Evolutionary conservation across 2,329 filamentous ascomycete genomes (phyloP).

Genomic region (Amauroascus verrucosus): DNA sequence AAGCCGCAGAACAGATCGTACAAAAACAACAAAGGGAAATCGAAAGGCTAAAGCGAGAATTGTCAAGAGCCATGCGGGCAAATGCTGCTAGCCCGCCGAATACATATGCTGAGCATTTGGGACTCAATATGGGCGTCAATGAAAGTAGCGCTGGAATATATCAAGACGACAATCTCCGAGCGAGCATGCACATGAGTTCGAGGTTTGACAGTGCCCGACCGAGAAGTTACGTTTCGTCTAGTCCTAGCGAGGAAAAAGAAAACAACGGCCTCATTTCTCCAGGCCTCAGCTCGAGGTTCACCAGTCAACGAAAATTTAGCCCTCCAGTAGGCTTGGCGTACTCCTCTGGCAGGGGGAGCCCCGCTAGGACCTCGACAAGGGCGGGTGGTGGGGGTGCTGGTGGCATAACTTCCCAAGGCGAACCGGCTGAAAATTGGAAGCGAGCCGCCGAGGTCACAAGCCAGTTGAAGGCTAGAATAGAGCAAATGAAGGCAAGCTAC

Average conservation of each 20-base stretch:
- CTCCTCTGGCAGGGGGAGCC: conserved; percentile 31
- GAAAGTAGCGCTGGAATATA: conserved; percentile 40
- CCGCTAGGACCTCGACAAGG: conserved; percentile 25
- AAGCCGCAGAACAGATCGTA: conserved; percentile 76
- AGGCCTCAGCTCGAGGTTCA: conserved; percentile 23
- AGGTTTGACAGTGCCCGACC: conserved; percentile 35
- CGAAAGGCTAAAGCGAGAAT: conserved; percentile 83
- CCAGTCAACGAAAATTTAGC: conserved; percentile 36
- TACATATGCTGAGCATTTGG: conserved; percentile 42
- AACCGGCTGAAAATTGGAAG: conserved; percentile 86
- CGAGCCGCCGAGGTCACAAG: conserved; percentile 94
- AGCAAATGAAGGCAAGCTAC: conserved; percentile 75
- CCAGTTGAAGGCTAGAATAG: conserved; percentile 91
- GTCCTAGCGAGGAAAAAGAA: conserved; percentile 66
- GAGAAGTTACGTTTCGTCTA: conserved; percentile 36
- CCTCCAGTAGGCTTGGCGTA: conserved; percentile 30
- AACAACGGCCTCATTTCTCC: conserved; percentile 50
- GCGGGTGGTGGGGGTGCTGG: conserved; percentile 18
- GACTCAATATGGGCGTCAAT: conserved; percentile 41
- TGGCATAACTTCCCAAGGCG: conserved; percentile 30
- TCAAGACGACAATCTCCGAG: conserved; percentile 28
- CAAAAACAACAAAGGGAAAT: conserved; percentile 78
- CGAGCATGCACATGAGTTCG: conserved; percentile 30
- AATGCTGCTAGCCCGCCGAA: conserved; percentile 32
- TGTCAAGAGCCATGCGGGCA: conserved; percentile 42